Conservation (phyloP, 208 protist genomes). For the Wallacemonas sp. region DNA sequence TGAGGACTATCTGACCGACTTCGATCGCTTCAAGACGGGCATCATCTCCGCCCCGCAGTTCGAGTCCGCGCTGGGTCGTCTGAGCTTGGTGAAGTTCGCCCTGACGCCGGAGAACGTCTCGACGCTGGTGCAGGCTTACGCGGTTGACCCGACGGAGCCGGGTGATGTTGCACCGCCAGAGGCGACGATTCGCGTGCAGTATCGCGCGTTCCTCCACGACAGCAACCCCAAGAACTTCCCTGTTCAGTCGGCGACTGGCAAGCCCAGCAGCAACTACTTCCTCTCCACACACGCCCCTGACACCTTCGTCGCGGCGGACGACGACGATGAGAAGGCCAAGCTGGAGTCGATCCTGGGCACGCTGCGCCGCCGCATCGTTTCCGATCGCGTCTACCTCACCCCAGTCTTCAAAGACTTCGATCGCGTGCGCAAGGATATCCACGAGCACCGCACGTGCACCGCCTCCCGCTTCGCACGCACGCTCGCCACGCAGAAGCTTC, state of each 20-base stretch:
- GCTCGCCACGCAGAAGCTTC: slow-evolving; percentile 85
- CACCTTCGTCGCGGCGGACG: slow-evolving; percentile 38
- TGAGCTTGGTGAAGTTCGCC: slow-evolving; percentile 76
- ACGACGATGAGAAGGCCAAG: slow-evolving; percentile 26
- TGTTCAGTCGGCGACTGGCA: slow-evolving; percentile 18
- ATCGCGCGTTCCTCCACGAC: slow-evolving; percentile 73
- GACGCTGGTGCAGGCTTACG: slow-evolving; percentile 69
- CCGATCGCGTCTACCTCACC: slow-evolving; percentile 79
- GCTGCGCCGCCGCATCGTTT: slow-evolving; percentile 54
- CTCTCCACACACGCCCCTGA: slow-evolving; percentile 43
- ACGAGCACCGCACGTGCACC: slow-evolving; percentile 86
- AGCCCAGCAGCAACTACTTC: slow-evolving; percentile 55
- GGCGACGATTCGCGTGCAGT: slow-evolving; percentile 51
- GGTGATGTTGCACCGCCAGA: slow-evolving; percentile 11
- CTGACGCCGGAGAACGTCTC: slow-evolving; percentile 65
- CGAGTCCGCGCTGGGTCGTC: slow-evolving; percentile 69
- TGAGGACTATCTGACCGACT: slow-evolving; percentile 82
- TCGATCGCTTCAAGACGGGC: slow-evolving; percentile 84
- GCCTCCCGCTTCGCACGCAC: slow-evolving; percentile 77
- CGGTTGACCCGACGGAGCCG: slow-evolving; percentile 17
- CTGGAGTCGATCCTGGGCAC: slow-evolving; percentile 46
- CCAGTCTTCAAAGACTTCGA: slow-evolving; percentile 91
- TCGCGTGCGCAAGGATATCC: slow-evolving; percentile 75
- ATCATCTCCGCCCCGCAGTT: slow-evolving; percentile 81
- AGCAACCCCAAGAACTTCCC: slow-evolving; percentile 45